Base-by-base conservation (phyloP, 352 stramenopile species). In the Pythium phragmiticola region DNA sequence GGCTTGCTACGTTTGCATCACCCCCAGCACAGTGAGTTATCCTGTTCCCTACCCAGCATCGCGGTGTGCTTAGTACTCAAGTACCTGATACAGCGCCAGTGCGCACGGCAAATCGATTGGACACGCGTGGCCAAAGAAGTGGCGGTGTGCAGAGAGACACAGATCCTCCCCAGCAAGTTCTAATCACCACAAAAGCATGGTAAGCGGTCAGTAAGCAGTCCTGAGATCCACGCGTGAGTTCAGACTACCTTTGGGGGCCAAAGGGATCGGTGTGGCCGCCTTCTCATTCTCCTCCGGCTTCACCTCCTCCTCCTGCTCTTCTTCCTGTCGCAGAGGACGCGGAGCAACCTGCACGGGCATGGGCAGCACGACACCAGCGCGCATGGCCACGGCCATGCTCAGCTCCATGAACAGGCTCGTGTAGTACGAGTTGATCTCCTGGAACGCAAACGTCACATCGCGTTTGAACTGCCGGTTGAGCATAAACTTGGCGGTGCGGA, bases 341-440 rank as follows among this genome's bases (percentile, higher is more conserved):
- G 46, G 36, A 39, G 77, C 59, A 21, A 57, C 58, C 45, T 62
- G 61, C 28, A 63, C 41, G 9, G 79, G 82, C 17, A 89, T 57
- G 12, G 76, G 79, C 30, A 88, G 62, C 39, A 79, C 69, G 41
- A 84, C 66, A 3, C 76, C 79, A 2, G 81, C 81, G 42, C 68
- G 68, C 36, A 72, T 71, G 23, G 82, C 84, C 16, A 92, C 68
- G 16, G 82, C 76, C 77, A 92, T 89, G 28, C 79, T 87, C 21
- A 92, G 77, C 57, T 93, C 82, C 73, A 90, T 92, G 63, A 93
- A 93, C 6, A 90, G 70, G 17, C 80, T 90, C 23, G 79, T 88
- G 72, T 93, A 93, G 63, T 92, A 90, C 61, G 84, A 88, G 50
- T 89, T 92, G 68, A 92, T 92, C 65, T 93, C 84, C 56, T 93